Conservation (phyloP, 2,329 filamentous ascomycete genomes). For the Cordyceps javanica region DNA sequence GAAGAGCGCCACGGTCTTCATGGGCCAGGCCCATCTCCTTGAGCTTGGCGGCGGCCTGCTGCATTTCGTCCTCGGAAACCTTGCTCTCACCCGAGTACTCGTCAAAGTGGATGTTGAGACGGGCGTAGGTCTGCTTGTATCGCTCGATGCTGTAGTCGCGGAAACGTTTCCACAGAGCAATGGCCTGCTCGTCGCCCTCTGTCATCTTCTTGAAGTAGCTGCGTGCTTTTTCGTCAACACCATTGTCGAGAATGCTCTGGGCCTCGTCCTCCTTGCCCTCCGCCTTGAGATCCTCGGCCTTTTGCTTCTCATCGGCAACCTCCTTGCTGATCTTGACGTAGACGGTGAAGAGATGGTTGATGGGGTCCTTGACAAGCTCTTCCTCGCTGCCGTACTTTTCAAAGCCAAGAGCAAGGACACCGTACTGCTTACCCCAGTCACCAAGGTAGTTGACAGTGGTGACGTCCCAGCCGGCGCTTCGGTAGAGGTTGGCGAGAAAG, state of each 20-base stretch:
- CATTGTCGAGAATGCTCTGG: slow-evolving; percentile 39
- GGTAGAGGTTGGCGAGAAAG: slow-evolving; percentile 67
- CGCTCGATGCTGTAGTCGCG: slow-evolving; percentile 60
- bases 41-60: slow-evolving; percentile 54
- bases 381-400: slow-evolving; percentile 70
- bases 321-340: slow-evolving; percentile 70
- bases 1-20: slow-evolving; percentile 64
- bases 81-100: slow-evolving; percentile 71
- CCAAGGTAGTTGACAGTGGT: slow-evolving; percentile 68
- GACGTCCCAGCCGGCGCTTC: slow-evolving; percentile 67
- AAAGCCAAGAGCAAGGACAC: slow-evolving; percentile 67
- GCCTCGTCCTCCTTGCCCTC: slow-evolving; percentile 61
- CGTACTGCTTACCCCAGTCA: slow-evolving; percentile 76
- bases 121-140: slow-evolving; percentile 62
- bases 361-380: slow-evolving; percentile 64
- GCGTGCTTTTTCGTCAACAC: slow-evolving; percentile 68
- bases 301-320: slow-evolving; percentile 24
- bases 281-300: slow-evolving; percentile 33
- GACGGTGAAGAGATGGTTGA: slow-evolving; percentile 76
- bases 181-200: slow-evolving; percentile 55
- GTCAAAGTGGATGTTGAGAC: slow-evolving; percentile 66
- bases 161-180: slow-evolving; percentile 60
- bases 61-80: slow-evolving; percentile 62
- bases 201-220: slow-evolving; percentile 67
- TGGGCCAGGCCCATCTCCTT: slow-evolving; percentile 59